Base-by-base conservation (phyloP, 2,329 filamentous ascomycete genomes). In the Blumeria graminis region DNA sequence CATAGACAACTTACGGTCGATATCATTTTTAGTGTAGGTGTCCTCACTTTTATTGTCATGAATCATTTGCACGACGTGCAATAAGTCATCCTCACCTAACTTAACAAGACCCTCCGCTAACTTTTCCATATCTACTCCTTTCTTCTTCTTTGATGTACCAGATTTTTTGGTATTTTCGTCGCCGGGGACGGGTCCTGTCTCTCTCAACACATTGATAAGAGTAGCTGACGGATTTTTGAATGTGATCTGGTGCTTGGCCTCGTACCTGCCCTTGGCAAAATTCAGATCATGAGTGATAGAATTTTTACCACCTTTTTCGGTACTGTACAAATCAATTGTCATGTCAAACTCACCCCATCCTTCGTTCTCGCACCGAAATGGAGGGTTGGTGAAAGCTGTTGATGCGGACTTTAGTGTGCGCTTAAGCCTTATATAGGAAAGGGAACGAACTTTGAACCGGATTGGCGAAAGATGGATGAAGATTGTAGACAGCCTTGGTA, bases 291-390 rank as follows among this genome's bases (percentile, higher is more conserved):
- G 92, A 55, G 75, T 71, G 61, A 98, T 75, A 13, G 77, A 74
- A 65, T 87, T 78, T 65, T 94, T 90, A 57, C 82, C 80, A 57
- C 79, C 83, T 74, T 95, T 95, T 70, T 92, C 87, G 34, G 84
- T 81, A 46, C 84, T 85, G 66, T 81, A 84, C 63, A 93, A 76
- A 60, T 85, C 80, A 65, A 96, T 92, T 52, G 74, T 76, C 81
- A 98, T 90, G 68, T 96, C 92, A 68, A 98, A 98, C 71, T 96
- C 92, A 65, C 92, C 92, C 92, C 92, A 98, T 63, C 92, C 92
- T 71, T 95, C 86, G 70, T 98, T 94, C 61, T 80, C 75, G 69
- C 94, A 94, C 61, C 76, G 77, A 72, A 96, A 98, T 0, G 92
- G 92, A 0, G 88, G 79, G 61, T 84, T 82, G 66, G 81, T 82